Base-by-base conservation (phyloP, 2,329 filamentous ascomycete species). In the Xylaria sp. region DNA sequence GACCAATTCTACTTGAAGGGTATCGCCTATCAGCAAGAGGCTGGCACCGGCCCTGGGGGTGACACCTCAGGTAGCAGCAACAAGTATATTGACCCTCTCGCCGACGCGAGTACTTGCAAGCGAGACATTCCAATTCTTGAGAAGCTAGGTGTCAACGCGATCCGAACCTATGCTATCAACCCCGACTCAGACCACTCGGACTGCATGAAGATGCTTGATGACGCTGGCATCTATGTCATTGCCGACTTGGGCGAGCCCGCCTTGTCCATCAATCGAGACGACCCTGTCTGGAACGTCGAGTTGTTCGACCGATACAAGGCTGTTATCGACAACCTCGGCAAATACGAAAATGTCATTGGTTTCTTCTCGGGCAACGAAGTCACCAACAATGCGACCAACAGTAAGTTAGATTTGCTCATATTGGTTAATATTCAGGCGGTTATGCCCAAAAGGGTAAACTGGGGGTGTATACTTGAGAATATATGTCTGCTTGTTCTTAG, bases 361-460 rank as follows among this genome's bases (percentile, higher is more conserved):
- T 94, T 94, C 87, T 93, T 94, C 78, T 90, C 92, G 62, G 92
- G 92, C 76, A 94, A 94, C 80, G 92, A 94, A 81, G 92, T 94
- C 58, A 90, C 91, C 69, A 93, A 94, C 84, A 85, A 88, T 74
- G 83, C 84, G 69, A 92, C 89, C 83, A 93, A 93, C 85, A 94
- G 74, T 77, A 69, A 74, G 75, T 75, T 27, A 3, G 25, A 44
- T 42, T 10, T 63, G 9, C 18, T 10, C 8, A 47, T 8, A 5
- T 35, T n/a, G 3, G 8, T 47, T 13, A n/a, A 29, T 5, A 8
- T 5, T 12, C 23, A 29, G 3, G 13, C 35, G n/a, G 8, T 42
- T 13, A 10, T 23, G 18, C 0, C 2, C 1, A 57, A 8, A 23
- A n/a, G 8, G 37, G 40, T 35, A 16, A 13, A 1, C 42, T n/a